These are phyloP conservation scores for Cucurbita maxima DNA, from an alignment of 306 rosid genomes.

Conservation along the genomic window DNA sequence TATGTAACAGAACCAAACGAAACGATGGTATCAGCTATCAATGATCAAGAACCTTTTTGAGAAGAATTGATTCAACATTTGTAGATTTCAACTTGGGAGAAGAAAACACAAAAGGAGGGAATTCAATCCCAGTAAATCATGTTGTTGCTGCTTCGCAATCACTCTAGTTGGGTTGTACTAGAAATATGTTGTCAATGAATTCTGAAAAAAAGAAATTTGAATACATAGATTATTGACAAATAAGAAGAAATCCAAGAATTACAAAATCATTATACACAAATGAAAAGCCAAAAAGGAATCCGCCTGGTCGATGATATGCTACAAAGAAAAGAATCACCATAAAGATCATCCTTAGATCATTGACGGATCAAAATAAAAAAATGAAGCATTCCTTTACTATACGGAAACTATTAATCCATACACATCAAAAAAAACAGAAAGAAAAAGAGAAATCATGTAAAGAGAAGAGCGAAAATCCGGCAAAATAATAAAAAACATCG, in stretches of 20 bases:
- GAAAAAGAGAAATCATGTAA: background rate
- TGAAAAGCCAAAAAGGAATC: background rate
- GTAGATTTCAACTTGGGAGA: slow-evolving; percentile 25
- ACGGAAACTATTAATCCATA: background rate
- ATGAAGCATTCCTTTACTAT: background rate
- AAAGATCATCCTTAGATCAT: background rate
- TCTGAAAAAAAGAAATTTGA: background rate
- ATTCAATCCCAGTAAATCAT: background rate
- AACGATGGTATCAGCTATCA: background rate
- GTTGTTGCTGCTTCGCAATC: background rate
- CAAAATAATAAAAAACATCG: background rate
- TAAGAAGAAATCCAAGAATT: too few relatives aligned
- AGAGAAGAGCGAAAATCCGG: background rate
- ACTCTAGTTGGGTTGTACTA: slow-evolving; percentile 26
- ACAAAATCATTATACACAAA: background rate
- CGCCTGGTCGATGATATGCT: too few relatives aligned
- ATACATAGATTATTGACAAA: too few relatives aligned
- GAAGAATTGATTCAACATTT: slow-evolving; percentile 17
- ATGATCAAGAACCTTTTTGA: slow-evolving; percentile 25
- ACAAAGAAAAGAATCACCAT: too few relatives aligned
- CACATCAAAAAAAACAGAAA: background rate
- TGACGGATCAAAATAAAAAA: background rate
- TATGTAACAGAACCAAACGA: background rate
- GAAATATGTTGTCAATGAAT: slow-evolving; percentile 29
- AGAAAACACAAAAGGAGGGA: slow-evolving; percentile 39